Base-by-base conservation (phyloP, 129 eudicot species). In the Ambrosia artemisiifolia region DNA sequence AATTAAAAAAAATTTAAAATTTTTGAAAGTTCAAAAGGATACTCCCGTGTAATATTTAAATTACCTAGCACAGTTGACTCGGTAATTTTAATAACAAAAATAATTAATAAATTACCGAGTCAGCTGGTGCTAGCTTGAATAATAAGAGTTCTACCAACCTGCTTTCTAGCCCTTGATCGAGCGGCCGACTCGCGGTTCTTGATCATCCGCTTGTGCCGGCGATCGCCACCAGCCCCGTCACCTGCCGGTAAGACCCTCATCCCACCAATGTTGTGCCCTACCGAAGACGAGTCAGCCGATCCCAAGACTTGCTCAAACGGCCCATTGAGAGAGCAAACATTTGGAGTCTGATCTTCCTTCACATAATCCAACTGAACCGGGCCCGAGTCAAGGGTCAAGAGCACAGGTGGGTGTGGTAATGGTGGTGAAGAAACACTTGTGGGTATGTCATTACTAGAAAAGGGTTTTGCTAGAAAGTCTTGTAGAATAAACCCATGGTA, bases 181-280 rank as follows among this genome's bases (percentile, higher is more conserved):
- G 89, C 86, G 33, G 96, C 96, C 10, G 94, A 85, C 73, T 90
- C 96, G 32, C 96, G 78, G 87, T 90, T 90, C 81, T 87, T 91
- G 47, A 91, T 83, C 91, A 91, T 83, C 6, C 95, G 82, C 43
- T 90, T 85, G 51, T 84, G 83, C 63, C 92, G 63, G 4, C 88
- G 79, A 43, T 86, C 92, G 59, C 83, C 82, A 49, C 80, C 80
- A 62, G 19, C 74, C 33, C 76, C 50, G 3, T 69, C 78, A 13
- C 70, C 43, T 3, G 74, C 89, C 46, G 84, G 67, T 33, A 46
- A 44, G 67, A 86, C 73, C 67, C 80, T 81, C 82, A 62, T 70
- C 50, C 72, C 80, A 43, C 82, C 62, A 20, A 44, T 75, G 56
- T 32, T 24, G 30, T 60, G 32, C 12, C 62, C 73, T 13, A 64